Evolutionary conservation across 1,284 basidiomycete genomes (phyloP), one percentile per base, ranked within the genome.

Genomic region (Malassezia nana): DNA sequence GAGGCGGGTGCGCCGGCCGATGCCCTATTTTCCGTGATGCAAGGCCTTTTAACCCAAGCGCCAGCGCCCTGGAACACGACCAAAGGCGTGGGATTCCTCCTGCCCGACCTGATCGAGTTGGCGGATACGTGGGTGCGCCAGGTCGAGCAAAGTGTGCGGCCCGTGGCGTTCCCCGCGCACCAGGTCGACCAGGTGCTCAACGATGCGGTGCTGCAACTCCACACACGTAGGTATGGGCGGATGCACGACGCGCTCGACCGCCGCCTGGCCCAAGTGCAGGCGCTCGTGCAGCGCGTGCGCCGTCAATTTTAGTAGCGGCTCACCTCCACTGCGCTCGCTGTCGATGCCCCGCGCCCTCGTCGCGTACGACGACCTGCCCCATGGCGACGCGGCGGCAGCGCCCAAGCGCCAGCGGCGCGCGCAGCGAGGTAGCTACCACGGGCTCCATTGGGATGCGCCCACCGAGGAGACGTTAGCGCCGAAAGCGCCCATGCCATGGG

Each of bases 11-110:
- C 87, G 7, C 83, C 86, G 4, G 83, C 82, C 64, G 79, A 80
- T 26, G 83, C 86, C 51, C 80, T 89, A 55, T 90, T 88, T 81
- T 85, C 88, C 63, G 82, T 86, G 24, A 79, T 89, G 59, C 84
- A 89, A 65, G 84, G 84, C 67, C 85, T 91, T 79, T 87, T 90
- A 59, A 84, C 87, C 16, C 57, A 60, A 6, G 56, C 63, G 38
- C 60, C 61, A 9, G 59, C 65, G 29, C 71, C 71, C 18, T 73
- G 64, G 64, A 65, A 72, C 47, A 69, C 59, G 13, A 50, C 45
- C 1, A 41, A 44, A 0, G 67, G 63, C 12, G 57, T 65, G 12
- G 51, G 59, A 18, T 69, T 59, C 50, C 55, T 72, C 2, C 60
- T 69, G n/a, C 53, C 66, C 8, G 66, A 69, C 31, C 30, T 65